Base-by-base conservation (phyloP, 306 rosid genomes). In the Myrica gale region DNA sequence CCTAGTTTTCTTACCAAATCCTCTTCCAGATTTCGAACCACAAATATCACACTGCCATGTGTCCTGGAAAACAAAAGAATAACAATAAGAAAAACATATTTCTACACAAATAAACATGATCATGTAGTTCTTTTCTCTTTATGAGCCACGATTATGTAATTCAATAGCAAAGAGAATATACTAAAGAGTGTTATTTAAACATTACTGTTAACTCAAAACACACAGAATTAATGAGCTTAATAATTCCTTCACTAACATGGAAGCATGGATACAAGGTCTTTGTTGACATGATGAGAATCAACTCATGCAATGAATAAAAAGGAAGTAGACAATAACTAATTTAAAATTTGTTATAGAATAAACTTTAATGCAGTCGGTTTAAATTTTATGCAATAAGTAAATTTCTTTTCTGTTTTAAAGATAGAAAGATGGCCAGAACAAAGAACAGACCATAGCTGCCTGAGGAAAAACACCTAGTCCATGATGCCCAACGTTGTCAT, bases 41-140 rank as follows among this genome's bases (percentile, higher is more conserved):
- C 99, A 96, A 58, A 96, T 85, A 81, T 89, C 99, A 41, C 99
- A 96, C 6, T 89, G 99, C 98, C 99, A 96, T 20, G 97, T 94
- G 86, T 89, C 96, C 99, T 96, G 85, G 70, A 72, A 52, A 82
- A 20, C 2, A 57, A 21, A 9, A 8, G 55, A 79, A 41, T 75
- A 20, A 9, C 3, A 8, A 57, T 21, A 8, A 57, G 17, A 7
- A 19, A n/a, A 54, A 65, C 53, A 9, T 11, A 21, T 47, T 17
- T 9, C 42, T 15, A 69, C 16, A 13, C 69, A 47, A 44, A 57
- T 46, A 78, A 71, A 60, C 54, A 79, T 13, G 46, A 62, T 57
- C 12, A 37, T 9, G 76, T 19, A 44, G 16, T 74, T 68, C 45
- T 2, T 32, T 2, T 32, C 2, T 32, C 37, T 32, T 32, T 32